Evolutionary conservation across 2,329 filamentous ascomycete species (phyloP).

Genomic region (Hypomyces perniciosus): DNA sequence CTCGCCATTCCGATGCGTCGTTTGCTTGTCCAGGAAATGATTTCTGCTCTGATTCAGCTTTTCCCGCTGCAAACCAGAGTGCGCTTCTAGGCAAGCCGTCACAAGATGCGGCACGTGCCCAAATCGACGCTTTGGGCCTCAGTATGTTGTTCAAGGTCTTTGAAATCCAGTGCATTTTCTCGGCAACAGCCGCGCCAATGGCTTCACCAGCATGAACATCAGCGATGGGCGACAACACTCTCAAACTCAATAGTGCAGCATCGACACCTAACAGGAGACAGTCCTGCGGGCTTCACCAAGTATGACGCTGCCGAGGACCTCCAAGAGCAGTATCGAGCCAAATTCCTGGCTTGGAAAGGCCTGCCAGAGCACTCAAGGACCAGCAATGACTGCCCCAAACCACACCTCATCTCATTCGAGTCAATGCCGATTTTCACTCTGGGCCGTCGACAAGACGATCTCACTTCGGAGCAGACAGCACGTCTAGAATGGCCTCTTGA

Average conservation of each 20-base stretch:
- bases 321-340: slow-evolving; percentile 30
- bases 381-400: slow-evolving; percentile 42
- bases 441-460: slow-evolving; percentile 66
- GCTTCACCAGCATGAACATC: neutral
- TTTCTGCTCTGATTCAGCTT: neutral
- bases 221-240: slow-evolving; percentile 1
- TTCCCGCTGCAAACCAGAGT: neutral
- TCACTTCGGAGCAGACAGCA: slow-evolving; percentile 40
- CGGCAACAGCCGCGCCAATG: neutral
- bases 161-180: neutral
- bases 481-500: slow-evolving; percentile 38
- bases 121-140: neutral
- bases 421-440: slow-evolving; percentile 82
- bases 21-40: neutral
- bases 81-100: neutral
- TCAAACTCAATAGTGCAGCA: slow-evolving; percentile 21
- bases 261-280: slow-evolving; percentile 23
- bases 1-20: neutral
- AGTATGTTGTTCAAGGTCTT: neutral
- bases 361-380: slow-evolving; percentile 5
- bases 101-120: slow-evolving; percentile 12
- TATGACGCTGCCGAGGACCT: slow-evolving; percentile 27
- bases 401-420: slow-evolving; percentile 75
- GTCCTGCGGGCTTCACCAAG: slow-evolving; percentile 18
- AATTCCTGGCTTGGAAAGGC: slow-evolving; percentile 31